Evolutionary conservation across 352 stramenopile species (phyloP).

Genomic region (Phytophthora pinifolia): DNA sequence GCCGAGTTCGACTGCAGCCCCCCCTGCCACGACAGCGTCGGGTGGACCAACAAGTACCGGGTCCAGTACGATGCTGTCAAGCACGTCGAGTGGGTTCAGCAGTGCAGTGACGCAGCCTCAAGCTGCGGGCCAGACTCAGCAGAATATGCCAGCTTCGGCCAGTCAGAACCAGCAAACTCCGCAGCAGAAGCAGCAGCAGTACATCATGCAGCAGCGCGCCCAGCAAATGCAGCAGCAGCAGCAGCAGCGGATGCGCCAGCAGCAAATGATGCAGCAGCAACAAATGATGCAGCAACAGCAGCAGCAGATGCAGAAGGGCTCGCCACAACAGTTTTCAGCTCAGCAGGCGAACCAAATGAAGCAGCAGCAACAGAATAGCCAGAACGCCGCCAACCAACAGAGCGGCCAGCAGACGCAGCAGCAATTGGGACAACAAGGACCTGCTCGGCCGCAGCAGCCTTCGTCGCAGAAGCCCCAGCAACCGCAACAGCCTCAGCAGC

Average conservation of each 20-base stretch:
- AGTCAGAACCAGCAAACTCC: slow-evolving; percentile 20
- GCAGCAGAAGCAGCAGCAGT: slow-evolving; percentile 52
- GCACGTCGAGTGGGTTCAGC: slow-evolving; percentile 20
- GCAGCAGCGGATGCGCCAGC: slow-evolving; percentile 48
- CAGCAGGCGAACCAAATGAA: slow-evolving; percentile 31
- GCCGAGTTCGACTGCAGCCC: slow-evolving; percentile 11
- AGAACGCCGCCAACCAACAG: slow-evolving; percentile 37
- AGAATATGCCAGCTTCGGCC: slow-evolving; percentile 9
- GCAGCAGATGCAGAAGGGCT: slow-evolving; percentile 40
- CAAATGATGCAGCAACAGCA: slow-evolving; percentile 40
- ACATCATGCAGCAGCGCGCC: slow-evolving; percentile 51
- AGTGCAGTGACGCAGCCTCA: slow-evolving; percentile 28
- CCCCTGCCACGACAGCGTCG: slow-evolving; percentile 7
- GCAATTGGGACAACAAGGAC: slow-evolving; percentile 35
- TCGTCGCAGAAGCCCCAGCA: slow-evolving; percentile 16
- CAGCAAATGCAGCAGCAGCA: slow-evolving; percentile 62
- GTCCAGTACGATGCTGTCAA: slow-evolving; percentile 13
- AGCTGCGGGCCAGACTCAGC: slow-evolving; percentile 17
- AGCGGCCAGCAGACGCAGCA: slow-evolving; percentile 44
- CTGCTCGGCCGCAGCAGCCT: slow-evolving; percentile 27
- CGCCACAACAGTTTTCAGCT: slow-evolving; percentile 30
- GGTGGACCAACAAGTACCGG: slow-evolving; percentile 13
- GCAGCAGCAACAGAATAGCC: slow-evolving; percentile 37
- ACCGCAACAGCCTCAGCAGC: slow-evolving; percentile 19
- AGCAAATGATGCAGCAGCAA: slow-evolving; percentile 49